These are phyloP conservation scores for Coprinellus micaceus DNA, from an alignment of 768 basidiomycete genomes.

Conservation along the genomic window DNA sequence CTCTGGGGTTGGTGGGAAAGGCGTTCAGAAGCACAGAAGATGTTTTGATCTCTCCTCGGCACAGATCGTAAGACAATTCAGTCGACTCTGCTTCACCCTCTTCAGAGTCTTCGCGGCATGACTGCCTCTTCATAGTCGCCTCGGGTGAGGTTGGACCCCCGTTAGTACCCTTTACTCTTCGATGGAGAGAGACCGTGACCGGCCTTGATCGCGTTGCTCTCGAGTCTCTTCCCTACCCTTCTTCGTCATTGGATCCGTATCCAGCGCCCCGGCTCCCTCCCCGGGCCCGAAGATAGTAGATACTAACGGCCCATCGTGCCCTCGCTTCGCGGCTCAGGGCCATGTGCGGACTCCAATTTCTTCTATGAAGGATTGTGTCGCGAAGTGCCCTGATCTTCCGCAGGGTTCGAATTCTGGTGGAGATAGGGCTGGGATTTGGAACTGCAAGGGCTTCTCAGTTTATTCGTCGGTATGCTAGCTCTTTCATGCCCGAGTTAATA, in stretches of 20 bases:
- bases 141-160: too few relatives aligned
- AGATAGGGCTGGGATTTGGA: neutral
- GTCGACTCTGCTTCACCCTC: too few relatives aligned
- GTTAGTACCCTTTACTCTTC: too few relatives aligned
- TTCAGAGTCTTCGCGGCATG: too few relatives aligned
- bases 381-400: neutral
- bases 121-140: too few relatives aligned
- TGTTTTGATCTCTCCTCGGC: neutral
- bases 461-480: too few relatives aligned
- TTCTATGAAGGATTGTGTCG: conserved; percentile 3
- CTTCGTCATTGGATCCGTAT: neutral
- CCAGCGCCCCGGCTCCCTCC: neutral
- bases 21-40: neutral
- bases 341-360: neutral
- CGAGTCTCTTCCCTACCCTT: neutral
- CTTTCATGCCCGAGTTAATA: too few relatives aligned
- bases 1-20: neutral
- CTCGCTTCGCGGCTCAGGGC: neutral
- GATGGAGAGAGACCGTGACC: too few relatives aligned
- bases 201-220: too few relatives aligned
- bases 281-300: neutral
- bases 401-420: neutral
- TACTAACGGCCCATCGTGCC: too few relatives aligned
- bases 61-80: neutral
- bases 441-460: too few relatives aligned